phyloP scores from a whole-genome alignment of 1,139 yeast species.

The Geotrichum reessii region DNA sequence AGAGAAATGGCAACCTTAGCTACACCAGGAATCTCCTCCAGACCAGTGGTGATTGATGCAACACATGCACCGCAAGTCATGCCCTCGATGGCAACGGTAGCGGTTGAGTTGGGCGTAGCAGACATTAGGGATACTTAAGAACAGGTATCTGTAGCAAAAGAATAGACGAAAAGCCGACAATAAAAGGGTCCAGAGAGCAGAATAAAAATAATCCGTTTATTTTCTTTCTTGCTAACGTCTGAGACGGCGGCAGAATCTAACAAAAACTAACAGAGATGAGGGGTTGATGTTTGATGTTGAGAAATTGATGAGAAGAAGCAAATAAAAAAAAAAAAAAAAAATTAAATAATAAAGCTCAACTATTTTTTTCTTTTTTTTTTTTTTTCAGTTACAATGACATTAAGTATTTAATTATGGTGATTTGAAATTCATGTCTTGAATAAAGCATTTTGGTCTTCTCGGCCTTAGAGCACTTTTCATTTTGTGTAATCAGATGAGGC shows the following conservation, averaged over 20 bases:
- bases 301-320: neutral
- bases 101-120: neutral
- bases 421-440: neutral
- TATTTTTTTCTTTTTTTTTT: too few species aligned
- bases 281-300: too few species aligned
- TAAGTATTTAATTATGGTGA: neutral
- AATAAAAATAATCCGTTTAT: too few species aligned
- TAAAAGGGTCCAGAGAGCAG: too few species aligned
- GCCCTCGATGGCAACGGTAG: slow-evolving; percentile 22
- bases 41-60: slow-evolving; percentile 52
- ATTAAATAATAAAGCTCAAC: neutral
- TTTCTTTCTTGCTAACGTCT: too few species aligned
- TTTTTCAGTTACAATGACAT: neutral
- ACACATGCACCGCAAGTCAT: slow-evolving; percentile 91
- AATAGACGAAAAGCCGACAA: neutral
- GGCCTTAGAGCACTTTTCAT: too few species aligned
- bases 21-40: slow-evolving; percentile 48
- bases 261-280: too few species aligned
- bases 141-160: neutral
- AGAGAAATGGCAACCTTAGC: slow-evolving; percentile 40
- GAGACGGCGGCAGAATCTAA: too few species aligned
- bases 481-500: neutral
- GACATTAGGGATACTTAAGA: neutral
- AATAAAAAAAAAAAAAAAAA: neutral
- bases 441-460: too few species aligned